phyloP scores from a whole-genome alignment of 2,329 filamentous ascomycete genomes.

The Ophiosphaerella herpotricha region DNA sequence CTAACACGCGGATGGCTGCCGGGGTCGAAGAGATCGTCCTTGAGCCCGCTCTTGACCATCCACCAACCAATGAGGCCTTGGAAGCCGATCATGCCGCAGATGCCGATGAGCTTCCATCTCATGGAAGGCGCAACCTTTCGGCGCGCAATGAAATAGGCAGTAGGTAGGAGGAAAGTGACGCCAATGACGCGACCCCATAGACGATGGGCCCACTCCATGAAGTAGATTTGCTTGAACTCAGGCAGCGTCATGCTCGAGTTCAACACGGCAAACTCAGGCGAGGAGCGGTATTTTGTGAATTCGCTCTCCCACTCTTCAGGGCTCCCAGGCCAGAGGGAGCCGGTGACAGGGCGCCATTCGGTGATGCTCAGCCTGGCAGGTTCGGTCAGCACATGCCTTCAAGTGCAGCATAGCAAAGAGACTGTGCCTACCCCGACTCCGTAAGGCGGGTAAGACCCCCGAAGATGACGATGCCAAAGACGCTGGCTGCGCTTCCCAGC shows the following conservation, averaged over 20 bases:
- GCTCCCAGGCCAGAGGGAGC: slow-evolving; percentile 81
- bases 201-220: slow-evolving; percentile 97
- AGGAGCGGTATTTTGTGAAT: slow-evolving; percentile 88
- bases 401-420: no score
- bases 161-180: slow-evolving; percentile 84
- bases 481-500: slow-evolving; percentile 84
- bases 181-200: slow-evolving; percentile 94
- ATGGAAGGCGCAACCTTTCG: slow-evolving; percentile 78
- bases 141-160: slow-evolving; percentile 83
- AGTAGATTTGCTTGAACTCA: slow-evolving; percentile 99
- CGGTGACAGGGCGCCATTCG: slow-evolving; percentile 97
- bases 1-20: slow-evolving; percentile 90
- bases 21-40: slow-evolving; percentile 91
- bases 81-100: slow-evolving; percentile 87
- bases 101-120: slow-evolving; percentile 77
- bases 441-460: slow-evolving; percentile 92
- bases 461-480: slow-evolving; percentile 96
- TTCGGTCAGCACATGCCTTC: slow-evolving; percentile 17
- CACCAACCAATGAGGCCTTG: slow-evolving; percentile 98
- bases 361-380: slow-evolving; percentile 83
- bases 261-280: slow-evolving; percentile 88
- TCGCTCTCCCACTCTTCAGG: slow-evolving; percentile 86
- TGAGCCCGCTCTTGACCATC: slow-evolving; percentile 98
- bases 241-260: slow-evolving; percentile 91
- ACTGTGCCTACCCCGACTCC: slow-evolving; percentile 77